Evolutionary conservation across 2,329 filamentous ascomycete genomes (phyloP), one percentile per base, ranked within the genome.

Genomic region (Acephala macrosclerotiorum): DNA sequence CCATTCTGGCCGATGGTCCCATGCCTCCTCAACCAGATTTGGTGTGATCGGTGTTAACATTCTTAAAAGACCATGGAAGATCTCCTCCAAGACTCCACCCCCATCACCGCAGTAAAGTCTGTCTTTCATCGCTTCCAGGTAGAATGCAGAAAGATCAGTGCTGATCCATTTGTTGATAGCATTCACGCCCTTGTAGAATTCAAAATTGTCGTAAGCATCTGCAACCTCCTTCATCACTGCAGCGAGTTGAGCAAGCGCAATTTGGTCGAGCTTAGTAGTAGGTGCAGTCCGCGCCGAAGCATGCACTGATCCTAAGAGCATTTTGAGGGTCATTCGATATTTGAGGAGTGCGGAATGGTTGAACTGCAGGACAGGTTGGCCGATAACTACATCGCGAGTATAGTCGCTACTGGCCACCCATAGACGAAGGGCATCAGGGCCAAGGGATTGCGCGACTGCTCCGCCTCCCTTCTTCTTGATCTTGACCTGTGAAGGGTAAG

Each of bases 381-480:
- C 92, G 69, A 99, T 90, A 7, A 91, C 85, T 6, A 98, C 89
- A 76, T 99, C 96, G 20, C 87, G 87, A 2, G 93, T 97, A 77
- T 96, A 98, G 78, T 99, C 95, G 72, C 91, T 93, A 77, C 91
- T 93, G 2, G 94, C 95, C 33, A 89, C 94, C 95, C 95, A 98
- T 33, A 99, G 80, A 12, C 96, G 89, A 62, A 99, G 83, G 3
- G 91, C 92, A 79, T 99, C 95, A 0, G 94, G 86, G 0, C 96
- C 96, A 65, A 97, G 86, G 0, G 87, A 87, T 73, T 95, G 92
- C 67, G 87, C 89, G 2, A 79, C 76, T 1, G 77, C 80, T 57
- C 61, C 77, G 73, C 58, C 75, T 69, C 64, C 75, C 36, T 79
- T 79, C 60, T 80, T 81, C 22, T 82, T 83, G 60, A 84, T 85